Evolutionary conservation across 2,329 filamentous ascomycete genomes (phyloP).

Genomic region (Chaetomiaceae sp.): DNA sequence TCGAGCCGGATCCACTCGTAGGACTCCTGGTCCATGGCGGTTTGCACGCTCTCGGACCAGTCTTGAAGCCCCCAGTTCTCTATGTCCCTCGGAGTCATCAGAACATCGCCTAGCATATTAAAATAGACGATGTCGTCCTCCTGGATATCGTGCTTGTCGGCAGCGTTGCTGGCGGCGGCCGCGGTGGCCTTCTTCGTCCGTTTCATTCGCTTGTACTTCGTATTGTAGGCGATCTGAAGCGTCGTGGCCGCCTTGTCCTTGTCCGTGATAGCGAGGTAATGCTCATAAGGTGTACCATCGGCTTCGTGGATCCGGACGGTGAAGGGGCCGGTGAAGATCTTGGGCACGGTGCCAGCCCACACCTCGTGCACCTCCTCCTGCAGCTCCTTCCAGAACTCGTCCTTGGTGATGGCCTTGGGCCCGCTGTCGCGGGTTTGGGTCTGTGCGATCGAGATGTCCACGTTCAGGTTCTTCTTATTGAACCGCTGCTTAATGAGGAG

Average conservation of each 20-base stretch:
- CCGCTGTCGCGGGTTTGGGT: slow-evolving; percentile 45
- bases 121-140: slow-evolving; percentile 76
- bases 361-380: slow-evolving; percentile 73
- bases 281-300: slow-evolving; percentile 95
- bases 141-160: slow-evolving; percentile 52
- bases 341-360: slow-evolving; percentile 63
- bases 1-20: slow-evolving; percentile 99
- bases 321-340: slow-evolving; percentile 93
- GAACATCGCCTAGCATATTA: slow-evolving; percentile 87
- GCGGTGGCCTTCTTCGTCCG: slow-evolving; percentile 78
- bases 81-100: slow-evolving; percentile 77
- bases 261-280: slow-evolving; percentile 93
- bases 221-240: slow-evolving; percentile 97
- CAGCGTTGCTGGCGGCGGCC: slow-evolving; percentile 58
- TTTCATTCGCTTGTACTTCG: slow-evolving; percentile 97
- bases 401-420: slow-evolving; percentile 47
- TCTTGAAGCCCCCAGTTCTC: slow-evolving; percentile 80
- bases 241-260: slow-evolving; percentile 65
- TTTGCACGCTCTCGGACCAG: slow-evolving; percentile 85
- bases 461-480: slow-evolving; percentile 95
- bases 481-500: slow-evolving; percentile 86
- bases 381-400: slow-evolving; percentile 77
- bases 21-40: slow-evolving; percentile 88
- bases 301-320: slow-evolving; percentile 97
- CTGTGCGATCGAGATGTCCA: slow-evolving; percentile 86